Conservation (phyloP, 148 eudicot genomes). For the Silene conica region DNA sequence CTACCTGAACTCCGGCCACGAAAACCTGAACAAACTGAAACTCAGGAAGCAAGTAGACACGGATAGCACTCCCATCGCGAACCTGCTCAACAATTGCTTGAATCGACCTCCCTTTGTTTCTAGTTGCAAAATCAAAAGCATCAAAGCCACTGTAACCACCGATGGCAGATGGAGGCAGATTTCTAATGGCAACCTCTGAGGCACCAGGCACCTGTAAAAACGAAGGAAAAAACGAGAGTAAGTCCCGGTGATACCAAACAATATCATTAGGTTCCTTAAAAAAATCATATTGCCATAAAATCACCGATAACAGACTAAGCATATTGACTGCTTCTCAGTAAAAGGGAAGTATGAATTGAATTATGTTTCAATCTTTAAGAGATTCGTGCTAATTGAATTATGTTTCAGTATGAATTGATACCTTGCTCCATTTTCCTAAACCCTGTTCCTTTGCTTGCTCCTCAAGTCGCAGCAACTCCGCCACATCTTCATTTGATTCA, state of each 20-base stretch:
- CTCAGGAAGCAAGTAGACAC: conserved; percentile 82
- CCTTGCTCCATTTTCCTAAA: conserved; percentile 91
- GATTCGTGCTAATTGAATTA: background rate
- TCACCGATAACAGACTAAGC: background rate
- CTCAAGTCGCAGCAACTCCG: conserved; percentile 55
- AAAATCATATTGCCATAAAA: background rate
- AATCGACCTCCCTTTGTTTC: conserved; percentile 71
- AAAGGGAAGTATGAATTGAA: background rate
- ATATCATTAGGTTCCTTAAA: background rate
- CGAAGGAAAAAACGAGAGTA: background rate
- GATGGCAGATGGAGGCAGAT: conserved; percentile 85
- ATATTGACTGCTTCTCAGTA: background rate
- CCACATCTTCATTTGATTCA: conserved; percentile 56
- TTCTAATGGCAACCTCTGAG: conserved; percentile 75
- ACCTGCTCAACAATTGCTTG: conserved; percentile 86
- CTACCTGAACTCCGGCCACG: conserved; percentile 86
- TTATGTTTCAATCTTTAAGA: background rate
- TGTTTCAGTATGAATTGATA: conserved; percentile 3
- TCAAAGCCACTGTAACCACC: conserved; percentile 68
- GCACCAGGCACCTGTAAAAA: conserved; percentile 69
- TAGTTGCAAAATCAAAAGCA: conserved; percentile 43
- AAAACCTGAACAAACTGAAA: conserved; percentile 84
- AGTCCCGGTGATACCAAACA: background rate
- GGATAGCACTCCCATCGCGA: conserved; percentile 90
- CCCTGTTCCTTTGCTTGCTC: conserved; percentile 84